Conservation (phyloP, 2,329 filamentous ascomycete genomes). For the Drechslerella dactyloides region DNA sequence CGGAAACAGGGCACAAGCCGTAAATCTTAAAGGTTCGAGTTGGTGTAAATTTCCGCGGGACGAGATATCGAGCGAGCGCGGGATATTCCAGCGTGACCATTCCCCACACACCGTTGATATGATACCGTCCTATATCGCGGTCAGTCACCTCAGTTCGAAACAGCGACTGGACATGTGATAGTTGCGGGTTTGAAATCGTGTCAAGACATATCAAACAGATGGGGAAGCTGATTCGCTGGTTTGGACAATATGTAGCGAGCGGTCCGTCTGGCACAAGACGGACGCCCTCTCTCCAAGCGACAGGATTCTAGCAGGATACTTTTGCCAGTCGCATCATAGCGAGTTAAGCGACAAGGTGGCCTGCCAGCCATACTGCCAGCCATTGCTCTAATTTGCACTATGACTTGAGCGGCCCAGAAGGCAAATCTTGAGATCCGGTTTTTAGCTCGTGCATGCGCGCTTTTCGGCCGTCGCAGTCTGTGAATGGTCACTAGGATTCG, state of each 20-base stretch:
- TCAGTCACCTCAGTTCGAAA: neutral
- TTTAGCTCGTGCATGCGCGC: slow-evolving; percentile 4
- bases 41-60: neutral
- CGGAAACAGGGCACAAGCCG: neutral
- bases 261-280: too few relatives aligned
- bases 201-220: too few relatives aligned
- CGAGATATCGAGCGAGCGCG: neutral
- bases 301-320: too few relatives aligned
- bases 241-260: too few relatives aligned
- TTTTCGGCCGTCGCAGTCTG: neutral
- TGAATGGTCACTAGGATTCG: neutral
- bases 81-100: slow-evolving; percentile 8
- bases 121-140: neutral
- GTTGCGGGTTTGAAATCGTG: too few relatives aligned
- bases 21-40: neutral
- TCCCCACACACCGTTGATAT: slow-evolving; percentile 1
- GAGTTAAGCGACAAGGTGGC: too few relatives aligned
- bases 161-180: too few relatives aligned
- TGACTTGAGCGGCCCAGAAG: neutral
- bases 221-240: too few relatives aligned
- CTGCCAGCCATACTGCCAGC: neutral
- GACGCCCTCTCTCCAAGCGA: too few relatives aligned
- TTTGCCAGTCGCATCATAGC: too few relatives aligned
- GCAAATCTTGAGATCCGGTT: slow-evolving; percentile 1
- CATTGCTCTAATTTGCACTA: neutral